Evolutionary conservation across 331 rosid species (phyloP), one percentile per base, ranked within the genome.

Genomic region (Phaseolus coccineus): DNA sequence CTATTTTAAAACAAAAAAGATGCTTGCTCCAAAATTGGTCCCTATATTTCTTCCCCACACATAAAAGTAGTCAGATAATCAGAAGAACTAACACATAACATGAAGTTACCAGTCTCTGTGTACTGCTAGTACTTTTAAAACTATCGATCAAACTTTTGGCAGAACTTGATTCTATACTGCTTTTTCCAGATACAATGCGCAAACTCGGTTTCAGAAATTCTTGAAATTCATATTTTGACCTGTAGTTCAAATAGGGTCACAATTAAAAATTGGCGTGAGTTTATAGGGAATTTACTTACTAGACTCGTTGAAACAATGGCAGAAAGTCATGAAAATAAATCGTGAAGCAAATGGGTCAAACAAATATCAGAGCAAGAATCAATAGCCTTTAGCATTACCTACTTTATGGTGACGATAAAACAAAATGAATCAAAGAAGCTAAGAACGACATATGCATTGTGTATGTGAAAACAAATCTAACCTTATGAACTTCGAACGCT

Each of bases 181-280:
- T 74, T 86, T 85, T 86, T 77, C 87, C 77, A 37, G 98, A 90
- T 52, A 82, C 71, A 82, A 96, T 93, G 77, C 99, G 93, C 94
- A 96, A 83, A 84, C 92, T 88, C 25, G 98, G 96, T 84, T 96
- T 96, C 88, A 96, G 80, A 85, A 96, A 96, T 70, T 87, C 96
- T 87, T 96, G 99, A 69, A 77, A 70, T 85, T 96, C 99, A 84
- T 96, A 96, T 77, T 96, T 96, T 55, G 96, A 86, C 87, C 99
- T 96, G 83, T 82, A 86, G 28, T 42, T 81, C 79, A 77, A 73
- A 81, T 63, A 19, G 22, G 46, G 79, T 44, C 72, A 61, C 78
- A 37, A 78, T 56, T 76, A 77, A 74, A 63, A 67, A 37, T 30
- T 16, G 31, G 37, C 30, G 80, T 76, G 76, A 58, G 76, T 58